Percentiles rank a stretch among this genome's conserved stretches.
phyloP scores from a whole-genome alignment of 2,329 filamentous ascomycete species.

The Fusarium verticillioides region DNA sequence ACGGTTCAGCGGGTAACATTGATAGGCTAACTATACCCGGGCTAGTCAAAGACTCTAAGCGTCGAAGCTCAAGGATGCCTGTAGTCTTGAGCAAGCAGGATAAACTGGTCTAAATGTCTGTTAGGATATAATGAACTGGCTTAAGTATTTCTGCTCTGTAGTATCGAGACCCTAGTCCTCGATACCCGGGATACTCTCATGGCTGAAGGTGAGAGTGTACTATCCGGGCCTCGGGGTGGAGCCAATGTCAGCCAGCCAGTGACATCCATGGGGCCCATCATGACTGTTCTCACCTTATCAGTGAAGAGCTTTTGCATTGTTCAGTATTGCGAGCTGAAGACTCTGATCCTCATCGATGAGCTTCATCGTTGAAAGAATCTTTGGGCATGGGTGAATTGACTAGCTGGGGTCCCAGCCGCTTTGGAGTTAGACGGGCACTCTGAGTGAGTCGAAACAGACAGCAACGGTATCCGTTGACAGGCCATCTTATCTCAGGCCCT shows the following conservation, averaged over 20 bases:
- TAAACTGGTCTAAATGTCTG: neutral
- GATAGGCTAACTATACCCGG: neutral
- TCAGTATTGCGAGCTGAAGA: neutral
- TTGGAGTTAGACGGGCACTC: fast-evolving
- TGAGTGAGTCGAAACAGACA: fast-evolving
- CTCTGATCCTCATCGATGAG: fast-evolving
- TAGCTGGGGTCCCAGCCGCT: fast-evolving
- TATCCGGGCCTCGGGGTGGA: fast-evolving
- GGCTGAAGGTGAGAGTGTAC: fast-evolving
- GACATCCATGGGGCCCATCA: too few relatives aligned
- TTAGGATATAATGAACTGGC: fast-evolving
- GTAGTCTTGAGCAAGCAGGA: neutral
- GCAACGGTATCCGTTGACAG: fast-evolving
- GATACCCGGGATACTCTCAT: neutral
- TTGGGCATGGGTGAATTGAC: fast-evolving
- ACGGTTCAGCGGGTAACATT: fast-evolving
- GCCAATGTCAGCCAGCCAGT: neutral
- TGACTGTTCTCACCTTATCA: neutral
- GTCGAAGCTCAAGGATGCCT: too few relatives aligned
- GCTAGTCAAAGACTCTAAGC: neutral
- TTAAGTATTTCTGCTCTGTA: fast-evolving
- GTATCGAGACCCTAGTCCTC: neutral
- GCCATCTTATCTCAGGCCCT: fast-evolving
- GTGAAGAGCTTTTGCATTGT: fast-evolving
- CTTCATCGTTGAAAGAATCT: neutral